Percentiles rank a stretch among this genome's conserved stretches.
These are phyloP conservation scores for Globisporangium mamillatum DNA, from an alignment of 352 stramenopile species.

Conservation along the genomic window DNA sequence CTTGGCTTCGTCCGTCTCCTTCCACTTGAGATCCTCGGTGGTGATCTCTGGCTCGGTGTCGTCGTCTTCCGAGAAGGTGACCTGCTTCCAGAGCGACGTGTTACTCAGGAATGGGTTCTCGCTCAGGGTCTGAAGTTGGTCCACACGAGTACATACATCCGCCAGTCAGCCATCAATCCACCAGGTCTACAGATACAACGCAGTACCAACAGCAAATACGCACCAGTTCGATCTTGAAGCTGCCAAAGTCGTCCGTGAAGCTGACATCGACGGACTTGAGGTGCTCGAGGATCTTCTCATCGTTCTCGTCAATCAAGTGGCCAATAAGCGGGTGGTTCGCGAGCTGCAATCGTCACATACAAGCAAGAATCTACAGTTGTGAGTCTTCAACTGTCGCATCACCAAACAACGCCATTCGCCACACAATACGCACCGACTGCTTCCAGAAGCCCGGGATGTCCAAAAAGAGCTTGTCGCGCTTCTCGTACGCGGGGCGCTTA, in stretches of 20 bases:
- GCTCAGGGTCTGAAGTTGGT: constrained; percentile 41
- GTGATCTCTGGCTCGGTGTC: constrained; percentile 60
- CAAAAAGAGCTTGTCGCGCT: constrained; percentile 58
- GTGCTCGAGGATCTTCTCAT: constrained; percentile 51
- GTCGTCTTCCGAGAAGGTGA: constrained; percentile 58
- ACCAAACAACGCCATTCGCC: not conserved
- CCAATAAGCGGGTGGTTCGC: constrained; percentile 66
- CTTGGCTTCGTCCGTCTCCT: constrained; percentile 52
- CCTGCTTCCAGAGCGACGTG: constrained; percentile 61
- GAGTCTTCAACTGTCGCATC: not conserved
- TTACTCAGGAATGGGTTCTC: constrained; percentile 68
- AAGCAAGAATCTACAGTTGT: constrained; percentile 3
- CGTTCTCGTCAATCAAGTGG: constrained; percentile 41
- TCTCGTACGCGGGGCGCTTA: constrained; percentile 64
- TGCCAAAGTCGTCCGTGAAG: constrained; percentile 58
- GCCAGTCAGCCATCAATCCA: not conserved
- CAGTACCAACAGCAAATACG: not conserved
- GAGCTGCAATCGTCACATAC: constrained; percentile 34
- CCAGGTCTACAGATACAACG: not conserved
- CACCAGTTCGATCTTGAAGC: constrained; percentile 61
- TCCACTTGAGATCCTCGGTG: constrained; percentile 54
- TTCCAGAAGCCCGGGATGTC: constrained; percentile 80
- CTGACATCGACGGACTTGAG: constrained; percentile 57
- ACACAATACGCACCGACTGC: constrained; percentile 45
- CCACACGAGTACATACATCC: not conserved